phyloP scores from a whole-genome alignment of 495 filamentous ascomycete species.

The Penicillium desertorum region DNA sequence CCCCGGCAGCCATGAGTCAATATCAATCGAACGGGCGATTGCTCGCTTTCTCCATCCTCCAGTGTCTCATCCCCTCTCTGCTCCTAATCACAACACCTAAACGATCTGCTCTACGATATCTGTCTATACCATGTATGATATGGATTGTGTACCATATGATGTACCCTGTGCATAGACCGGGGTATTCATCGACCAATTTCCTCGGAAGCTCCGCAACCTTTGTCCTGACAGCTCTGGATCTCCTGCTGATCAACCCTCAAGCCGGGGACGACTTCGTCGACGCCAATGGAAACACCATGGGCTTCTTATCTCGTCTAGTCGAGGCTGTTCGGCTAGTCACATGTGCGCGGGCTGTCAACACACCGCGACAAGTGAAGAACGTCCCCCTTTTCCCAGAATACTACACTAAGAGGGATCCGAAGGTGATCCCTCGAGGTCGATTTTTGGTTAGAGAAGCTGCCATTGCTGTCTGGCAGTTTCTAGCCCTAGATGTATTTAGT shows the following conservation, averaged over 20 bases:
- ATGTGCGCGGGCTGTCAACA: conserved; percentile 5
- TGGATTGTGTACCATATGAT: conserved; percentile 10
- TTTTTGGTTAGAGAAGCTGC: conserved; percentile 21
- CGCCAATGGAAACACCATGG: conserved; percentile 3
- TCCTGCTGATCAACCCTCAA: conserved; percentile 21
- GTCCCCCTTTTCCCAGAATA: conserved; percentile 17
- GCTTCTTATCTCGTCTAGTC: conserved; percentile 3
- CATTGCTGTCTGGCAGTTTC: conserved; percentile 23
- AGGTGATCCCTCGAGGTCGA: neutral
- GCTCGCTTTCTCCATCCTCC: neutral
- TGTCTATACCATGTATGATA: conserved; percentile 17
- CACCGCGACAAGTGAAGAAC: conserved; percentile 23
- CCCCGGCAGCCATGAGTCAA: neutral
- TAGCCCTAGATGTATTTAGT: conserved; percentile 15
- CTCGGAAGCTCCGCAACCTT: neutral
- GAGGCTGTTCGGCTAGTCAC: neutral
- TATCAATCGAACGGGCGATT: neutral
- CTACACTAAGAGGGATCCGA: conserved; percentile 4
- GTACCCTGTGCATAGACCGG: neutral
- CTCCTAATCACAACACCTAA: conserved; percentile 13
- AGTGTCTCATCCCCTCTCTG: conserved; percentile 11
- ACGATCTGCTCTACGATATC: conserved; percentile 13
- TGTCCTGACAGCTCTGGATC: conserved; percentile 7
- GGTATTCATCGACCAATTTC: neutral
- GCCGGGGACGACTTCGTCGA: conserved; percentile 13